A percentile compares a stretch with the other conserved stretches of the same genome.
Conservation (phyloP, 176 grass and related monocot genomes). For the Aegilops bicornis region DNA sequence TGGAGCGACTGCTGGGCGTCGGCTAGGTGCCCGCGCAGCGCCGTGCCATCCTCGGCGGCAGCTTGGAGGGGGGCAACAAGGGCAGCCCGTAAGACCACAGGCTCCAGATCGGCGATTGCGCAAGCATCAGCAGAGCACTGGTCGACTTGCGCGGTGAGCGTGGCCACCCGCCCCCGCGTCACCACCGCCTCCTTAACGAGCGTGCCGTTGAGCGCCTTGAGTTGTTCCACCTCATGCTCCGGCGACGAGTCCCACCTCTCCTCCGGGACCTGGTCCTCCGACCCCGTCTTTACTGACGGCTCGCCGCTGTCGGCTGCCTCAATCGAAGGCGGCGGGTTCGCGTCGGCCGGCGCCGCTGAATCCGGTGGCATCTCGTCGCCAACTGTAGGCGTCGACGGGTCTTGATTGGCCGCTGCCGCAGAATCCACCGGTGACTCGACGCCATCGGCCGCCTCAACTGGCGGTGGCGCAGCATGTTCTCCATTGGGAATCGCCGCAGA, state of each 20-base stretch:
- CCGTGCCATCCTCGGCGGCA: not conserved
- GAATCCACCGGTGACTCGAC: not conserved
- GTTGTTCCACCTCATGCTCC: not conserved
- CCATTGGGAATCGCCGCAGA: not conserved
- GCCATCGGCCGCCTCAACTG: not conserved
- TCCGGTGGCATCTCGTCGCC: not conserved
- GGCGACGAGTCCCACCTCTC: not conserved
- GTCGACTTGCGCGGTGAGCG: not conserved
- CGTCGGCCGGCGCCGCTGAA: no score
- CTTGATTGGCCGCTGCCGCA: not conserved
- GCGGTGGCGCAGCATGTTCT: no score
- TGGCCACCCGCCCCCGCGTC: not conserved
- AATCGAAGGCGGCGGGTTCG: not conserved
- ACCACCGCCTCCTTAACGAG: conserved; percentile 1
- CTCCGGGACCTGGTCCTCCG: not conserved
- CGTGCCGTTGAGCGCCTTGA: not conserved
- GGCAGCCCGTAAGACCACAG: not conserved
- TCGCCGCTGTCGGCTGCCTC: not conserved
- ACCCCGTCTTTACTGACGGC: not conserved
- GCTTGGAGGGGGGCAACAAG: conserved; percentile 9
- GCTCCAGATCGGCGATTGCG: conserved; percentile 2
- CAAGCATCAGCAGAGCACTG: not conserved
- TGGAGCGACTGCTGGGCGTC: not conserved
- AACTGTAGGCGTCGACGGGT: not conserved
- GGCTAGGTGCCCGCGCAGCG: not conserved